Percentiles rank a stretch among this genome's conserved stretches.
These are phyloP conservation scores for Sonneratia caseolaris DNA, from an alignment of 345 rosid species.

Conservation along the genomic window DNA sequence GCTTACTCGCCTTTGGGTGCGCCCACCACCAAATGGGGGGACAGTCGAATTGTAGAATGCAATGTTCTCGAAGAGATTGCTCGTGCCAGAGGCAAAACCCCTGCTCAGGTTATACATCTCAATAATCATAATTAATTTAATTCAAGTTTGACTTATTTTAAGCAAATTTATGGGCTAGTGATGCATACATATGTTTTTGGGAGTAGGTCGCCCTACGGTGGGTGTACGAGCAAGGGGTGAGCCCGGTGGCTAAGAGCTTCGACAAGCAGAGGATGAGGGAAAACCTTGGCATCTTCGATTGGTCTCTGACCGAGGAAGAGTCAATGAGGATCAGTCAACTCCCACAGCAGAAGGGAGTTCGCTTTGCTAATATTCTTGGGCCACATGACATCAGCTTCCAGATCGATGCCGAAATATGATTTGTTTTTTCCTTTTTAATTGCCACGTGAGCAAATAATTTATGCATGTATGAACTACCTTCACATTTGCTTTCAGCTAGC, in stretches of 20 bases:
- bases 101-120: slow-evolving; percentile 16
- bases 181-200: not conserved
- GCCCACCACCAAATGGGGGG: slow-evolving; percentile 13
- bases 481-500: no score
- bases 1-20: slow-evolving; percentile 23
- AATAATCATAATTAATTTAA: no score
- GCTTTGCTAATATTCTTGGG: slow-evolving; percentile 5
- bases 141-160: not conserved
- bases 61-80: slow-evolving; percentile 16
- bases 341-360: slow-evolving; percentile 17
- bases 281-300: slow-evolving; percentile 24
- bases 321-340: slow-evolving; percentile 10
- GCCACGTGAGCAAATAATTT: no score
- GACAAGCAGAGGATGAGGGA: slow-evolving; percentile 26
- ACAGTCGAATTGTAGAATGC: slow-evolving; percentile 7
- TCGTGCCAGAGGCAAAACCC: slow-evolving; percentile 11
- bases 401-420: slow-evolving; percentile 12
- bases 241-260: slow-evolving; percentile 23
- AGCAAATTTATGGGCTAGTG: not conserved
- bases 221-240: slow-evolving; percentile 26
- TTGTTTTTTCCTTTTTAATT: no score
- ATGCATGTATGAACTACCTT: no score
- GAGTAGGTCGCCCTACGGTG: slow-evolving; percentile 21
- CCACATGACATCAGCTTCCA: slow-evolving; percentile 8
- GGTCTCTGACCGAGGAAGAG: slow-evolving; percentile 15